Percentiles rank a stretch among this genome's conserved stretches.
Conservation (phyloP, 108 stramenopile genomes). For the Hondaea fermentalgiana region DNA sequence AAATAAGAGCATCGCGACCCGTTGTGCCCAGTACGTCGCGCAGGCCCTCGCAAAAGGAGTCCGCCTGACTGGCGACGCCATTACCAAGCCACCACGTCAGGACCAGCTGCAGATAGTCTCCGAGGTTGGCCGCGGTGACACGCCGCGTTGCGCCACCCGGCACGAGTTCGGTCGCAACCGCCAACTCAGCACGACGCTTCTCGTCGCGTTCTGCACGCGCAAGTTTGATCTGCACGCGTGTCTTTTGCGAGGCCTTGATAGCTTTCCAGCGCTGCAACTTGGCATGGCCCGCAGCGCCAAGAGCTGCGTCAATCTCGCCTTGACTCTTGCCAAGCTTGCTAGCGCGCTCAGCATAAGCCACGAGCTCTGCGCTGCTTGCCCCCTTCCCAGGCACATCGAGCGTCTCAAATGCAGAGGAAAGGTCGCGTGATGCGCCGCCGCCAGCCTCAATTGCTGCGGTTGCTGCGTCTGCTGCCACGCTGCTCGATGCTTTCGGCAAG, state of each 20-base stretch:
- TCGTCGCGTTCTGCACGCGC: neutral
- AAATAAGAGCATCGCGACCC: neutral
- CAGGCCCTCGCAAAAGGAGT: slow-evolving; percentile 10
- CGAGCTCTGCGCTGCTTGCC: neutral
- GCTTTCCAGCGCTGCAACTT: slow-evolving; percentile 11
- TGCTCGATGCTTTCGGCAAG: no score
- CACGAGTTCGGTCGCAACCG: neutral
- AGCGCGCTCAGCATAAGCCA: neutral
- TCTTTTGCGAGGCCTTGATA: slow-evolving; percentile 16
- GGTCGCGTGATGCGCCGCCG: neutral
- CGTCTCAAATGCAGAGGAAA: neutral
- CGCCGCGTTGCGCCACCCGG: slow-evolving; percentile 8
- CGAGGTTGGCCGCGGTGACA: neutral
- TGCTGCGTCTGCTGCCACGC: neutral
- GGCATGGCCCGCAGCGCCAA: neutral
- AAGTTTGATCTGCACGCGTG: neutral
- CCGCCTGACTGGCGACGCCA: neutral
- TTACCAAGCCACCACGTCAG: slow-evolving; percentile 2
- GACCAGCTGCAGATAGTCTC: neutral
- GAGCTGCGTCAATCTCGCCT: neutral
- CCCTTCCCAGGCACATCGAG: neutral
- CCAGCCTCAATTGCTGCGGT: neutral
- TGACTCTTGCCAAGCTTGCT: neutral
- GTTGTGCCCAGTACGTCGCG: neutral
- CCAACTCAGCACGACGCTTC: neutral